These are phyloP conservation scores for Cairneyella variabilis DNA, from an alignment of 495 filamentous ascomycete species.

Conservation along the genomic window DNA sequence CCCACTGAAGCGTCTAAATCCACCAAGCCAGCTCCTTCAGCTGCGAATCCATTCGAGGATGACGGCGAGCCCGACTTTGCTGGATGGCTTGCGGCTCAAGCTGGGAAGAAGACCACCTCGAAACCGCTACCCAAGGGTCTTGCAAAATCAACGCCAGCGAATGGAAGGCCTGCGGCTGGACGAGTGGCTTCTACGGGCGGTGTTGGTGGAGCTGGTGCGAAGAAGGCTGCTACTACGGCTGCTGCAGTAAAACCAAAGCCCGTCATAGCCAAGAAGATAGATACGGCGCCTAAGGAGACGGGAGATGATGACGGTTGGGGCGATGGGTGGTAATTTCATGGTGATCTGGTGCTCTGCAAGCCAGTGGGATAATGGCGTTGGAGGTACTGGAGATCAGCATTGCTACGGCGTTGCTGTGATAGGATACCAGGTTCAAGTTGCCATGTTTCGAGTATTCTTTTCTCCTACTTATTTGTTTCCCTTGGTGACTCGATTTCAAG, in stretches of 20 bases:
- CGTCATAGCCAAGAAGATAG: constrained; percentile 44
- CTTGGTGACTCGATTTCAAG: too few species aligned
- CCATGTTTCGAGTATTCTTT: too few species aligned
- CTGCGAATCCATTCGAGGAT: constrained; percentile 65
- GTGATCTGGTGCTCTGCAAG: too few species aligned
- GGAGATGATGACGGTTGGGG: constrained; percentile 64
- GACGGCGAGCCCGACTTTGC: constrained; percentile 90
- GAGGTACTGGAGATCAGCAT: too few species aligned
- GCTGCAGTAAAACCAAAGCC: constrained; percentile 33
- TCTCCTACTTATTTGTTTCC: too few species aligned
- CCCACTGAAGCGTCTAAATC: constrained; percentile 24
- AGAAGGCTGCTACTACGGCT: constrained; percentile 33
- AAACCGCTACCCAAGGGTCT: constrained; percentile 77
- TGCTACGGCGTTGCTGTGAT: too few species aligned
- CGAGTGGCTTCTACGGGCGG: constrained; percentile 33
- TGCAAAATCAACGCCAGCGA: constrained; percentile 43
- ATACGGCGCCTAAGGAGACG: constrained; percentile 51
- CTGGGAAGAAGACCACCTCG: constrained; percentile 57
- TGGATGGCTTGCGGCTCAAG: constrained; percentile 84
- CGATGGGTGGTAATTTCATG: too few species aligned
- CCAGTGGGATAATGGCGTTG: too few species aligned
- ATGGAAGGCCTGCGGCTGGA: constrained; percentile 22
- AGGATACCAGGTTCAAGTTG: too few species aligned
- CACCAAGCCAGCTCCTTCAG: constrained; percentile 9
- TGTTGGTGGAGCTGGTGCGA: constrained; percentile 29